phyloP scores from a whole-genome alignment of 2,329 filamentous ascomycete species.

The Neoarthrinium moseri region DNA sequence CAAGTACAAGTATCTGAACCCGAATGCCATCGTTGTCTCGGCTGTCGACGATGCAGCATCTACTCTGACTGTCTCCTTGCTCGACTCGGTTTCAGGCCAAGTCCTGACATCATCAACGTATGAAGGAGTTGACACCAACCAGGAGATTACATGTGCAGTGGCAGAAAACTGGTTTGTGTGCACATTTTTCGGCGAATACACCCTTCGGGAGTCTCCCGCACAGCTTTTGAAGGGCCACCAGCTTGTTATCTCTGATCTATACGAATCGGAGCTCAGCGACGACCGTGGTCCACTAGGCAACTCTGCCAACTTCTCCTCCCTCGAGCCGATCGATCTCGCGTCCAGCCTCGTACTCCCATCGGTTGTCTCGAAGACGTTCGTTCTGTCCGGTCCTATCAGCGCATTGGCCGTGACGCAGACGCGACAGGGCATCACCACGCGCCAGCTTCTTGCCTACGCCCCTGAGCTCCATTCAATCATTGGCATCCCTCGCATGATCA shows the following conservation, averaged over 20 bases:
- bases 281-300: slow-evolving; percentile 78
- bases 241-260: slow-evolving; percentile 82
- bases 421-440: slow-evolving; percentile 83
- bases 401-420: slow-evolving; percentile 84
- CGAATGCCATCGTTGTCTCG: slow-evolving; percentile 78
- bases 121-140: slow-evolving; percentile 68
- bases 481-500: slow-evolving; percentile 72
- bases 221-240: slow-evolving; percentile 77
- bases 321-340: slow-evolving; percentile 61
- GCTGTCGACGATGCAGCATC: slow-evolving; percentile 58
- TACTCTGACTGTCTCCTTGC: slow-evolving; percentile 70
- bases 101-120: slow-evolving; percentile 72
- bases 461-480: slow-evolving; percentile 72
- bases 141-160: slow-evolving; percentile 73
- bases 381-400: slow-evolving; percentile 76
- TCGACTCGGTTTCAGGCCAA: slow-evolving; percentile 84
- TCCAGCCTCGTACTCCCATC: slow-evolving; percentile 64
- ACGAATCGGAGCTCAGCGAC: slow-evolving; percentile 80
- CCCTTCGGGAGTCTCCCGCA: slow-evolving; percentile 51
- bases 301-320: slow-evolving; percentile 72
- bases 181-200: slow-evolving; percentile 68
- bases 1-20: slow-evolving; percentile 94
- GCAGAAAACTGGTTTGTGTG: slow-evolving; percentile 97
- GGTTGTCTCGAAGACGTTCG: slow-evolving; percentile 75
- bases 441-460: slow-evolving; percentile 77